These are phyloP conservation scores for Trametopsis cervina DNA, from an alignment of 768 basidiomycete genomes.

Conservation along the genomic window DNA sequence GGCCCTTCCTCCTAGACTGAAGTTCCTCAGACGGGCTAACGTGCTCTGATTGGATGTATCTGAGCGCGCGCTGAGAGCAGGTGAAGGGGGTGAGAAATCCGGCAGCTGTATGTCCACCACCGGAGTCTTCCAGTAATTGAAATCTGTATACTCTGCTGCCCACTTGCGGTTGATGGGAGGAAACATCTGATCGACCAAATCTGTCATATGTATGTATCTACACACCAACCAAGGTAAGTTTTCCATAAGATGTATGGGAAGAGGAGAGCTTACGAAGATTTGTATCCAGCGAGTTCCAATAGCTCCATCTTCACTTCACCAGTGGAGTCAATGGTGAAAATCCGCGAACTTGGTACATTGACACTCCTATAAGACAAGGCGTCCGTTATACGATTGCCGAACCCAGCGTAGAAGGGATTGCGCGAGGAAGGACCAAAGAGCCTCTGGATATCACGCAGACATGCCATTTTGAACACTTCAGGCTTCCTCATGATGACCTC, in stretches of 20 bases:
- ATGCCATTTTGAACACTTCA: slow-evolving; percentile 99
- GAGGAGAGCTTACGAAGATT: slow-evolving; percentile 69
- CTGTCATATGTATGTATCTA: slow-evolving; percentile 98
- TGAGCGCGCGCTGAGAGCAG: slow-evolving; percentile 89
- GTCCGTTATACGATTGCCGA: slow-evolving; percentile 97
- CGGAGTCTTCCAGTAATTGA: slow-evolving; percentile 91
- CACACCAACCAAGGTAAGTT: slow-evolving; percentile 6
- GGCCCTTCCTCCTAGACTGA: slow-evolving; percentile 56
- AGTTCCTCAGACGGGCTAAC: slow-evolving; percentile 67
- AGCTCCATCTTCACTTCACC: slow-evolving; percentile 98
- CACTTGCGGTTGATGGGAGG: slow-evolving; percentile 89
- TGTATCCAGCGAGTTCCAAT: slow-evolving; percentile 93
- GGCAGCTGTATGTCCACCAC: slow-evolving; percentile 76
- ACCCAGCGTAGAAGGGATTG: slow-evolving; percentile 93
- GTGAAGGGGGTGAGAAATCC: slow-evolving; percentile 80
- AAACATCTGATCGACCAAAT: slow-evolving; percentile 99
- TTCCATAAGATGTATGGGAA: slow-evolving; percentile 1
- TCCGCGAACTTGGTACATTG: slow-evolving; percentile 86
- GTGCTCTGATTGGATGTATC: slow-evolving; percentile 74
- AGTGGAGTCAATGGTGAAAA: slow-evolving; percentile 93
- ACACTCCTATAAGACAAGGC: slow-evolving; percentile 97
- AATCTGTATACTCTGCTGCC: slow-evolving; percentile 90
- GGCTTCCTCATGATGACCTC: slow-evolving; percentile 99
- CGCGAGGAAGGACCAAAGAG: slow-evolving; percentile 69
- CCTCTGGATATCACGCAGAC: slow-evolving; percentile 88